Evolutionary conservation across 2,329 filamentous ascomycete genomes (phyloP).

Genomic region (Pyricularia pennisetigena): DNA sequence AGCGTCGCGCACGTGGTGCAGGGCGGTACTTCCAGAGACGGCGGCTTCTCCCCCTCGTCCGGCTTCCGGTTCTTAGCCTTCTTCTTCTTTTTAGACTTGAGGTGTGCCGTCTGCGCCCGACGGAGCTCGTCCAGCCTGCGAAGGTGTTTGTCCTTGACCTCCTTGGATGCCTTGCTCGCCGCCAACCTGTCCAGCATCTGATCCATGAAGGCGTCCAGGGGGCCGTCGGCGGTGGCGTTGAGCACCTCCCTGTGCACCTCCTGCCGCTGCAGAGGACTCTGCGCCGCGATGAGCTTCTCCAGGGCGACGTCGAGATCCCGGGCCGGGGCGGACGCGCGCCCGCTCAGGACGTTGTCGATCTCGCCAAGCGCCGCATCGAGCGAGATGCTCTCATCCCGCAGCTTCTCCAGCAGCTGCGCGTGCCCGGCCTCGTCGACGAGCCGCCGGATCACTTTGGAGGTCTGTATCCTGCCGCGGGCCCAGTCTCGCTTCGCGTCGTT

Average conservation of each 20-base stretch:
- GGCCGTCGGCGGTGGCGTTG: constrained; percentile 6
- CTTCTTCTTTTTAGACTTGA: constrained; percentile 30
- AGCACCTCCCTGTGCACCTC: background rate
- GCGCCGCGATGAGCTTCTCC: background rate
- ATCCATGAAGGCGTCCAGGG: constrained; percentile 9
- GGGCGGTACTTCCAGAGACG: constrained; percentile 11
- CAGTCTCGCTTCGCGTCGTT: constrained; percentile 41
- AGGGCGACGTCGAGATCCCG: background rate
- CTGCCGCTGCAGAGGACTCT: background rate
- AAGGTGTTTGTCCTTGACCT: constrained; percentile 17
- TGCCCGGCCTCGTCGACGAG: constrained; percentile 12
- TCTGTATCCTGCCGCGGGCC: constrained; percentile 21
- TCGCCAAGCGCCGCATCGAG: constrained; percentile 11
- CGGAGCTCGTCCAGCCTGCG: constrained; percentile 40
- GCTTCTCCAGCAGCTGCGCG: background rate
- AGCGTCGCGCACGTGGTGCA: constrained; percentile 15
- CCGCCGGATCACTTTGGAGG: constrained; percentile 12
- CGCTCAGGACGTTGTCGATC: constrained; percentile 6
- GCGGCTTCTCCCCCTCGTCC: constrained; percentile 3
- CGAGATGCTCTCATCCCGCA: constrained; percentile 9
- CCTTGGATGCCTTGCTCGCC: constrained; percentile 9
- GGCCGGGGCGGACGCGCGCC: background rate
- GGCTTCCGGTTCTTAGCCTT: constrained; percentile 18
- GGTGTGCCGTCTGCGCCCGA: constrained; percentile 46
- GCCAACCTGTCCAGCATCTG: constrained; percentile 7